Conservation (phyloP, 1,284 basidiomycete species). For the Laetiporus sulphureus region DNA sequence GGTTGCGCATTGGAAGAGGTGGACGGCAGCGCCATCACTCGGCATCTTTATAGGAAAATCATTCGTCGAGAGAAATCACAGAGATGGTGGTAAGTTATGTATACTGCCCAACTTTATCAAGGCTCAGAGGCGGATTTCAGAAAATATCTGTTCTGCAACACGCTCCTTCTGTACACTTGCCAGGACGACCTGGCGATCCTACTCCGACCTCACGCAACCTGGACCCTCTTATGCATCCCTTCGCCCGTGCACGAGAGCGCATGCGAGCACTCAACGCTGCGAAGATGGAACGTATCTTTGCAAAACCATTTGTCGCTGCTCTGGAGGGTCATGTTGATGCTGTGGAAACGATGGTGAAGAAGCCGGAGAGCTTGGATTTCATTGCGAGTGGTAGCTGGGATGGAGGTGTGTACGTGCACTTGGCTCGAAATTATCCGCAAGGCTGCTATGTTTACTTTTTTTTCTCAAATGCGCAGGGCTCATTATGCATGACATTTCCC, state of each 20-base stretch:
- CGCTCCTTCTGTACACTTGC: slow-evolving; percentile 71
- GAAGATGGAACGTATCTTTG: slow-evolving; percentile 96
- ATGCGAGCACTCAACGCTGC: slow-evolving; percentile 91
- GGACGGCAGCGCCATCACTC: neutral
- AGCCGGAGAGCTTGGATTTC: slow-evolving; percentile 70
- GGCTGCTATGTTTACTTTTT: neutral
- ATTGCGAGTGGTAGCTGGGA: slow-evolving; percentile 96
- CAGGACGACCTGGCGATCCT: slow-evolving; percentile 68
- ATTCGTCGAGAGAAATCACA: no score
- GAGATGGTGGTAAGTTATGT: slow-evolving; percentile 3
- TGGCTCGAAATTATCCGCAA: slow-evolving; percentile 1
- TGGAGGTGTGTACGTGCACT: slow-evolving; percentile 59
- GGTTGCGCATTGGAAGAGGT: neutral
- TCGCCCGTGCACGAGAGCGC: slow-evolving; percentile 88
- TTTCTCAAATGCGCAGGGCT: slow-evolving; percentile 46
- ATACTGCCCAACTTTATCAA: neutral
- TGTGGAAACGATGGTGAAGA: slow-evolving; percentile 83
- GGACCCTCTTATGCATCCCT: slow-evolving; percentile 91
- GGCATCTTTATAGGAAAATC: no score
- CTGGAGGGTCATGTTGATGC: slow-evolving; percentile 95
- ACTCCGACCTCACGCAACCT: slow-evolving; percentile 89
- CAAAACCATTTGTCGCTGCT: slow-evolving; percentile 90
- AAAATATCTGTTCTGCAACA: slow-evolving; percentile 89
- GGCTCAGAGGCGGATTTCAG: slow-evolving; percentile 29
- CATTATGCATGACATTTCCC: slow-evolving; percentile 82